Evolutionary conservation across 768 basidiomycete genomes (phyloP), one percentile per base, ranked within the genome.

Genomic region (Asterophora lycoperdoides): DNA sequence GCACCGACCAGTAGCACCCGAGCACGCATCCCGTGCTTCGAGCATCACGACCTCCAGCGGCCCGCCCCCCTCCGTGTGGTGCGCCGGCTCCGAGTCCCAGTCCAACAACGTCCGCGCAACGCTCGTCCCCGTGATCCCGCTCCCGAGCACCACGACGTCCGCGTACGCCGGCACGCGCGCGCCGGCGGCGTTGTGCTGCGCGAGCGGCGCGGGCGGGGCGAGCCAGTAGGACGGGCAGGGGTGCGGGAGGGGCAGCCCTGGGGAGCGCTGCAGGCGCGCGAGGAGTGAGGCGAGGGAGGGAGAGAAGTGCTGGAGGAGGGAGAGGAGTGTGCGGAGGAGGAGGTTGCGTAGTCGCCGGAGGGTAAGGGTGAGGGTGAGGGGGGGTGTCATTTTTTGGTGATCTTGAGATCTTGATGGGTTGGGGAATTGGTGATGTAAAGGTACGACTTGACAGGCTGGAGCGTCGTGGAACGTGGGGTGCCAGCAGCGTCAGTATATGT

Each of bases 21-120:
- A 86, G 57, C 86, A 89, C 0, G 73, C 73, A 9, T 87, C 86
- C 46, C 92, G 68, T 3, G 91, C 92, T 56, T 95, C 92, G 17
- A 95, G 73, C 71, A 92, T 82, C 17, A 89, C 78, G 2, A 93
- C 63, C 32, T 68, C 65, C 11, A 78, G 50, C 23, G 54, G 48
- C 20, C 60, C 60, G 18, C 56, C 64, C 7, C 58, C 62, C 19
- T 58, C 62, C 8, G 50, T 38, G 30, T 29, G 5, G 10, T 29
- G 29, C 29, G 29, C 29, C 6, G 44, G 41, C 45, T 63, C 57
- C 23, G 49, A 45, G 6, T 61, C 56, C 14, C 62, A 61, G 34
- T 72, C 67, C 13, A 89, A 67, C 18, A 84, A 51, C 8, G 75
- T 74, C 52, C 79, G 75, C 4, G 77, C 80, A 38, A 86, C 62